phyloP scores from a whole-genome alignment of 305 asterid genomes.

The Fraxinus ornus region DNA sequence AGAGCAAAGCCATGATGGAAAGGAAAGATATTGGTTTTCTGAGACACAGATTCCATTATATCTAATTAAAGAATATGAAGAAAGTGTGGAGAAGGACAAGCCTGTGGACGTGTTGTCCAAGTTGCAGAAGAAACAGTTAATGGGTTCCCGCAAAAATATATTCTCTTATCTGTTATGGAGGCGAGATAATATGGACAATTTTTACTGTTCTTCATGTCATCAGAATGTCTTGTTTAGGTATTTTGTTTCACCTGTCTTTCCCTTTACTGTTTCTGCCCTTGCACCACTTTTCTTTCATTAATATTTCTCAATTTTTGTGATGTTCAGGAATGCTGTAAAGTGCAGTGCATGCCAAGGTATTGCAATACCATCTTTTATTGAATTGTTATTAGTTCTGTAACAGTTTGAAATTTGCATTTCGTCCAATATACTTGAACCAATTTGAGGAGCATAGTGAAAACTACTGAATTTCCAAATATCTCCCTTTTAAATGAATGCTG shows the following conservation, averaged over 20 bases:
- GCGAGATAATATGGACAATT: conserved; percentile 48
- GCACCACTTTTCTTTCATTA: conserved; percentile 19
- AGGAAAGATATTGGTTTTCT: conserved; percentile 82
- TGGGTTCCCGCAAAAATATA: conserved; percentile 50
- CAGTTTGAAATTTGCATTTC: background rate
- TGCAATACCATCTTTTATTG: conserved; percentile 20
- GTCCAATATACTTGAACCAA: background rate
- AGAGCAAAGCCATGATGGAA: conserved; percentile 58
- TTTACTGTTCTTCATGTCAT: conserved; percentile 61
- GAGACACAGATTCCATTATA: conserved; percentile 78
- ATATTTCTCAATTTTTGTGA: conserved; percentile 31
- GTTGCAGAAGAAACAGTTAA: conserved; percentile 47
- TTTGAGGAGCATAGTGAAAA: conserved; percentile 9
- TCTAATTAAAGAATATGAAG: conserved; percentile 79
- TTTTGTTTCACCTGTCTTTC: conserved; percentile 22
- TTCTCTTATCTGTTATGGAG: conserved; percentile 59
- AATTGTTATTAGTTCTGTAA: conserved; percentile 4
- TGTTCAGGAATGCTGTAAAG: conserved; percentile 67
- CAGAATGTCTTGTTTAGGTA: conserved; percentile 66
- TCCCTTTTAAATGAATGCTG: background rate
- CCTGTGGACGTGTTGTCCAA: conserved; percentile 40
- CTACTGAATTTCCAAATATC: background rate
- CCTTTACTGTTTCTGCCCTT: background rate
- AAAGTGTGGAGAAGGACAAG: conserved; percentile 43
- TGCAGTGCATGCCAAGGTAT: conserved; percentile 91